Evolutionary conservation across 2,329 filamentous ascomycete genomes (phyloP), one percentile per base, ranked within the genome.

Genomic region (Fusarium sp.): DNA sequence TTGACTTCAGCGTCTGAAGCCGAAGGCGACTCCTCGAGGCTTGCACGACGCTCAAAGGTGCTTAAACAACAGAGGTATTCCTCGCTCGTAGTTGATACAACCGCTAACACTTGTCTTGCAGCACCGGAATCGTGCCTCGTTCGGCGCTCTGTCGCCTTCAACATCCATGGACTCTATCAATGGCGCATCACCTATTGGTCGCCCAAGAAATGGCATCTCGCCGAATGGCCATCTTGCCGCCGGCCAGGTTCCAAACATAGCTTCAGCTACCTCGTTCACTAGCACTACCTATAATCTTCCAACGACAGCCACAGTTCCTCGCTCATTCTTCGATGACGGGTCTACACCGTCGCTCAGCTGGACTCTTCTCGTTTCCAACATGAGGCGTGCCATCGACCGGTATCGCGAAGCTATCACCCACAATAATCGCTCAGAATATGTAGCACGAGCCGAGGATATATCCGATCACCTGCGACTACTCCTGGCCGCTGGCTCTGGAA

Each of bases 381-480:
- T 98, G 94, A 94, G 94, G 78, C 89, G 91, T 75, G 94, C 96
- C 2, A 93, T 99, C 69, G 95, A 98, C 77, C 90, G 92, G 65
- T 99, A 98, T 82, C 91, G 95, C 54, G 93, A 97, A 76, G 93
- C 94, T n/a, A 94, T 99, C 77, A 92, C 92, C 71, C 93, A 91
- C 77, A 93, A 92, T 72, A 92, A 93, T 79, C 92, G 95, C 29
- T 94, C 95, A 3, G 95, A 98, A 80, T 98, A 97, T 82, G 96
- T 98, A 29, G 92, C 93, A 67, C 90, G 93, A 72, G 96, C 96
- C n/a, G 96, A 99, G 83, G 96, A 99, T 80, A 98, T 99, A 62
- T 98, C 96, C 6, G 96, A 99, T 81, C 96, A 99, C 81, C 87
- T 99, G 66, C 93, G 96, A 64, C 88, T 98, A 74, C 89, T 99